phyloP scores from a whole-genome alignment of 805 yeast species.

The Myxozyma mucilagina region DNA sequence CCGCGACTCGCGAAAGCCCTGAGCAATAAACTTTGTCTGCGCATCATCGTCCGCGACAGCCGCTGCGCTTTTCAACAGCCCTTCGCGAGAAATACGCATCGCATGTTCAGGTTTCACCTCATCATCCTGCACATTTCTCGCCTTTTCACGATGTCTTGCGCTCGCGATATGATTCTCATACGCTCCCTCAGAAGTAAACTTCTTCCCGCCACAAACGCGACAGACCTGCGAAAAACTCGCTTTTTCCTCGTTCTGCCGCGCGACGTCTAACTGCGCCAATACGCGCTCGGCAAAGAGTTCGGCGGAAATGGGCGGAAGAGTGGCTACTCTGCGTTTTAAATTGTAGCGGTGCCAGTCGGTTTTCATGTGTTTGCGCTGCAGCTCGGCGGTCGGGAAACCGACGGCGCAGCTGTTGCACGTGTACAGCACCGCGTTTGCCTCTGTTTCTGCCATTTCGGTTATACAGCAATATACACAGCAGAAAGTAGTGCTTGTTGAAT shows the following conservation, averaged over 20 bases:
- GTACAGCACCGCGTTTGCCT: constrained; percentile 39
- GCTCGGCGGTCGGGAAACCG: constrained; percentile 75
- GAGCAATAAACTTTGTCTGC: not conserved
- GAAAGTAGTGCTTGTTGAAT: no score
- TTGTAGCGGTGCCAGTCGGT: constrained; percentile 98
- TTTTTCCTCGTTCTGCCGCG: constrained; percentile 26
- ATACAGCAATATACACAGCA: no score
- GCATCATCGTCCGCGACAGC: not conserved
- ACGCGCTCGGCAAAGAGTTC: constrained; percentile 73
- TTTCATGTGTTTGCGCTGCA: constrained; percentile 91
- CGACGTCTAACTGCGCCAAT: constrained; percentile 39
- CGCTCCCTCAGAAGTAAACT: constrained; percentile 34
- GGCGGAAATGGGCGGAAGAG: constrained; percentile 69
- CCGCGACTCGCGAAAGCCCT: constrained; percentile 14
- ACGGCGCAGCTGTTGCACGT: constrained; percentile 91
- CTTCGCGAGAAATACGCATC: not conserved
- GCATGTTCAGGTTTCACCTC: not conserved
- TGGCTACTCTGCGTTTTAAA: constrained; percentile 88
- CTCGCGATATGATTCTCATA: constrained; percentile 33
- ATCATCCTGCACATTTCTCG: constrained; percentile 1
- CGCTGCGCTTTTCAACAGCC: constrained; percentile 1
- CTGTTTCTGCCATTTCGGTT: not conserved
- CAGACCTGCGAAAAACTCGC: constrained; percentile 25
- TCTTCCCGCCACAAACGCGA: constrained; percentile 32
- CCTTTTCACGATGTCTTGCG: constrained; percentile 30